Evolutionary conservation across 208 protist genomes (phyloP), one percentile per base, ranked within the genome.

Genomic region (Strigomonas galati): DNA sequence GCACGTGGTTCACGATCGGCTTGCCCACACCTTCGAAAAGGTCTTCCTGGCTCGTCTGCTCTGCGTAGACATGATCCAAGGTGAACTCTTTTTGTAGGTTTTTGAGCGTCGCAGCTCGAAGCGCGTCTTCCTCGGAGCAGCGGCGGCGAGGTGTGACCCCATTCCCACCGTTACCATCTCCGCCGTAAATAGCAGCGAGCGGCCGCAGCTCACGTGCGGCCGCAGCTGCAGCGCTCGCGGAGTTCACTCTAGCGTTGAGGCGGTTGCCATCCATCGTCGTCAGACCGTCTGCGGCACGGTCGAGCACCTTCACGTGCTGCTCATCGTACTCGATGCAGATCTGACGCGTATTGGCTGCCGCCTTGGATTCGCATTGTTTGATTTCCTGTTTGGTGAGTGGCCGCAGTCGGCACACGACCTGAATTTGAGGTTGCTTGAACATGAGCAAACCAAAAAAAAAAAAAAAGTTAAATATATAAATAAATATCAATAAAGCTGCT

Each of bases 11-110:
- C 31, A 92, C 82, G 67, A 95, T 65, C 3, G 92, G 92, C 72
- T 81, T 78, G 61, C 94, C 92, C 65, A 92, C 92, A 61, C 93
- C 86, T 12, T 76, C 81, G 66, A 95, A 97, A 59, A 97, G 81
- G 62, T 97, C 87, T 44, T 85, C 69, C 68, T 97, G 92, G 6
- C 62, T 78, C 14, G 76, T 84, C 6, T 59, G n/a, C n/a, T 75
- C 57, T 0, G 73, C 60, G 21, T 87, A 77, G 57, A 86, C 51
- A 17, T 59, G 56, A 57, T 91, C 84, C 56, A 91, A 71, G 7
- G 65, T 72, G 69, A 85, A 91, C 21, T n/a, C 28, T 23, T 68
- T 73, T 28, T 30, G 17, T 57, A 72, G 21, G 10, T 66, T 57
- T 10, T 48, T n/a, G 9, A 69, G 53, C 15, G 73, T 70, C 61